A percentile compares a stretch with the other conserved stretches of the same genome.
Evolutionary conservation across 805 yeast genomes (phyloP).

Genomic region (Candida insectorum): DNA sequence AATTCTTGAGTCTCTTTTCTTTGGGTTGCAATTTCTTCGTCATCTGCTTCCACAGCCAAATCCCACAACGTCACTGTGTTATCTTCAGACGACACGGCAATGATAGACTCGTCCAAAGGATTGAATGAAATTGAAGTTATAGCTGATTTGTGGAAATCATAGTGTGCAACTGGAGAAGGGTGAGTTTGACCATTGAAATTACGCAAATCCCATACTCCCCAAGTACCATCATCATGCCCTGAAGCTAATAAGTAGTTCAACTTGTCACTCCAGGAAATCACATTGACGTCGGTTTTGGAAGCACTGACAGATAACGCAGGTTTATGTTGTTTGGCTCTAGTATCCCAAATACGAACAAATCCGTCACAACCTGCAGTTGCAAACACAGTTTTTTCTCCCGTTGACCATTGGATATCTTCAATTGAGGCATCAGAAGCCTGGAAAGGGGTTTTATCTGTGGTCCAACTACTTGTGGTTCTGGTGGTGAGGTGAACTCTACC

Average conservation of each 20-base stretch:
- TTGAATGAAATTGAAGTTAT: slow-evolving; percentile 92
- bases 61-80: slow-evolving; percentile 98
- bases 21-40: slow-evolving; percentile 90
- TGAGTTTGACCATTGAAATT: slow-evolving; percentile 57
- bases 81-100: slow-evolving; percentile 95
- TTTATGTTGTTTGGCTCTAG: slow-evolving; percentile 85
- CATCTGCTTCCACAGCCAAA: slow-evolving; percentile 97
- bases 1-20: slow-evolving; percentile 73
- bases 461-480: slow-evolving; percentile 76
- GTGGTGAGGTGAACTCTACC: slow-evolving; percentile 81
- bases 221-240: slow-evolving; percentile 95
- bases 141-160: slow-evolving; percentile 92
- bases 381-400: slow-evolving; percentile 86
- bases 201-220: slow-evolving; percentile 98
- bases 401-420: slow-evolving; percentile 97
- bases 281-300: slow-evolving; percentile 82
- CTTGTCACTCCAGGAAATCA: slow-evolving; percentile 90
- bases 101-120: slow-evolving; percentile 91
- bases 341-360: slow-evolving; percentile 91
- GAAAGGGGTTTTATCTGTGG: slow-evolving; percentile 81
- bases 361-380: slow-evolving; percentile 96
- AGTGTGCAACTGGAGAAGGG: slow-evolving; percentile 86
- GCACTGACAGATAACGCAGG: slow-evolving; percentile 87
- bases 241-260: slow-evolving; percentile 85
- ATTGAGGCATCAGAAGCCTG: slow-evolving; percentile 69